Conservation (phyloP, 805 yeast species). For the Starmera quercuum region DNA sequence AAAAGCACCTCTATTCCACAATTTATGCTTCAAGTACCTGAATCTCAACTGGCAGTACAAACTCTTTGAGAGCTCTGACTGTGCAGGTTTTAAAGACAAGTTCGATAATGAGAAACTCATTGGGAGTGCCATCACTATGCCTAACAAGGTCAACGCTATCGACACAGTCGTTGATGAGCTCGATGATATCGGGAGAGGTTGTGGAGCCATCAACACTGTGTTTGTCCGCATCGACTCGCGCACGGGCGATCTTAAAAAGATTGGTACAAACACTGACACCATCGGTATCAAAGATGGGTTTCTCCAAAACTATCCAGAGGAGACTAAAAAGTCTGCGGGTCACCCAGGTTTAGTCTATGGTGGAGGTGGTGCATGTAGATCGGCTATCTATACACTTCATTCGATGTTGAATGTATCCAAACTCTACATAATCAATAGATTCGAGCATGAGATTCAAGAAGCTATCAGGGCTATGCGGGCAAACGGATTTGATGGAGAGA, state of each 20-base stretch:
- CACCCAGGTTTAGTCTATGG: constrained; percentile 18
- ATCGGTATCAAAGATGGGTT: constrained; percentile 17
- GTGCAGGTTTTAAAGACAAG: constrained; percentile 8
- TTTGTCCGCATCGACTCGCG: constrained; percentile 9
- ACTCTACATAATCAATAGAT: constrained; percentile 18
- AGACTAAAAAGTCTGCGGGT: constrained; percentile 5
- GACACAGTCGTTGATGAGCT: constrained; percentile 11
- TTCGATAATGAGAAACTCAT: constrained; percentile 8
- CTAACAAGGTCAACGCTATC: constrained; percentile 16
- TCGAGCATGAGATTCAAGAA: constrained; percentile 13
- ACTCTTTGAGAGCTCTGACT: constrained; percentile 15
- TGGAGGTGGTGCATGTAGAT: constrained; percentile 22
- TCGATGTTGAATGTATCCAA: constrained; percentile 16
- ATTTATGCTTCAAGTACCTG: constrained; percentile 12
- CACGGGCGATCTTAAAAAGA: constrained; percentile 4
- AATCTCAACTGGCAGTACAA: constrained; percentile 15
- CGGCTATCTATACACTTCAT: constrained; percentile 17
- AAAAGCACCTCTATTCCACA: constrained; percentile 17
- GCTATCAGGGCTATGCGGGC: constrained; percentile 10
- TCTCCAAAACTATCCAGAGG: constrained; percentile 13
- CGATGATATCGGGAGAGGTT: constrained; percentile 16
- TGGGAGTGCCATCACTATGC: constrained; percentile 20
- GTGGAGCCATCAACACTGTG: constrained; percentile 20
- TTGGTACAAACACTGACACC: constrained; percentile 21
- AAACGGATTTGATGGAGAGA: constrained; percentile 18